Evolutionary conservation across 164 flowering plant genomes (phyloP).

Genomic region (Nymphaea thermarum): DNA sequence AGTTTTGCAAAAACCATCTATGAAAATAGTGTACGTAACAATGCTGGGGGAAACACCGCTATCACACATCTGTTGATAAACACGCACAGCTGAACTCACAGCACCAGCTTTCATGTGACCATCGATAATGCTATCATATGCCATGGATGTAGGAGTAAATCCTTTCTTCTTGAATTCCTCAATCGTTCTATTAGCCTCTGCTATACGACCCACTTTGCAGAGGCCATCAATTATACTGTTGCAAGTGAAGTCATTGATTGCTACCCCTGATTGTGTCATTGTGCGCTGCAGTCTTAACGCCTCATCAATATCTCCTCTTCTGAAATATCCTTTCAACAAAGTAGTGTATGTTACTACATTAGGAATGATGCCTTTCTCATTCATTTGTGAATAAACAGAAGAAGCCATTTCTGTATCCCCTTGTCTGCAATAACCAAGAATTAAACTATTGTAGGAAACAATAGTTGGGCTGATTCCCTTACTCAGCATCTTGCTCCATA

Average conservation of each 20-base stretch:
- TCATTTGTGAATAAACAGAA: slow-evolving; percentile 31
- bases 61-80: slow-evolving; percentile 40
- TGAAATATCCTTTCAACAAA: slow-evolving; percentile 53
- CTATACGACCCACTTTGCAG: slow-evolving; percentile 45
- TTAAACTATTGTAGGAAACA: slow-evolving; percentile 56
- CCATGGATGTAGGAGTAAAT: slow-evolving; percentile 38
- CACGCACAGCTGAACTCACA: slow-evolving; percentile 23
- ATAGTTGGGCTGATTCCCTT: slow-evolving; percentile 33
- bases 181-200: slow-evolving; percentile 32
- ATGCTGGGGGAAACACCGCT: slow-evolving; percentile 48
- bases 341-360: slow-evolving; percentile 46
- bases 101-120: slow-evolving; percentile 53
- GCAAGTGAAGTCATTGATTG: slow-evolving; percentile 37
- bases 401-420: slow-evolving; percentile 41
- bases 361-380: slow-evolving; percentile 29
- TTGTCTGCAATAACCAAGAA: slow-evolving; percentile 40
- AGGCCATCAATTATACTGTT: slow-evolving; percentile 52
- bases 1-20: slow-evolving; percentile 46
- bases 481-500: slow-evolving; percentile 46
- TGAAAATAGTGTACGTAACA: slow-evolving; percentile 49
- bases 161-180: slow-evolving; percentile 30
- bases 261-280: slow-evolving; percentile 33
- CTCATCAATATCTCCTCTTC: slow-evolving; percentile 27
- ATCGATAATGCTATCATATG: slow-evolving; percentile 57
- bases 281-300: slow-evolving; percentile 32